Percentiles rank a stretch among this genome's conserved stretches.
Evolutionary conservation across 2,329 filamentous ascomycete genomes (phyloP).

Genomic region (Trichoderma hamatum): DNA sequence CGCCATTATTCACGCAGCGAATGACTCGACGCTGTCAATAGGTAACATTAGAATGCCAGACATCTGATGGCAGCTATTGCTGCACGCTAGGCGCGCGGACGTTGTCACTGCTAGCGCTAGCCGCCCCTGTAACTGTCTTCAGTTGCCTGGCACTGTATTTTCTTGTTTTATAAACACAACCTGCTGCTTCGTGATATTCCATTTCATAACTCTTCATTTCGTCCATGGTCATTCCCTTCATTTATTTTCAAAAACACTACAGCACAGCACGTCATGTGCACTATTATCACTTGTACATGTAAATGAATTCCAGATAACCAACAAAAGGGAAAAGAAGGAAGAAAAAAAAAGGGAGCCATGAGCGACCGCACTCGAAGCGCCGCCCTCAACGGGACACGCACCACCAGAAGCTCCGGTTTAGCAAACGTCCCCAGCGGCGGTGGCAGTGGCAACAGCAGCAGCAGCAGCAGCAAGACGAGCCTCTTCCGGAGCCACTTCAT

Average conservation of each 20-base stretch:
- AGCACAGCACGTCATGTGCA: background rate
- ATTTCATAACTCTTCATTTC: background rate
- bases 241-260: background rate
- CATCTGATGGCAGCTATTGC: background rate
- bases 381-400: conserved; percentile 15
- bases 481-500: conserved; percentile 64
- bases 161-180: background rate
- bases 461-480: conserved; percentile 43
- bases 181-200: background rate
- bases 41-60: background rate
- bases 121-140: background rate
- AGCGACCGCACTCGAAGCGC: conserved; percentile 23
- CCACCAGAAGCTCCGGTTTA: conserved; percentile 13
- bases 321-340: background rate
- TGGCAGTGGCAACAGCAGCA: background rate
- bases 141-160: background rate
- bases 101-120: conserved; percentile 3
- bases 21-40: background rate
- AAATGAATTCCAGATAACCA: background rate
- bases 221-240: background rate
- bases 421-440: conserved; percentile 4
- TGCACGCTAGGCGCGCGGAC: background rate
- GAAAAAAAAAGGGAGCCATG: background rate
- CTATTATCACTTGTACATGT: background rate
- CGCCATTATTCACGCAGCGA: background rate